phyloP scores from a whole-genome alignment of 768 basidiomycete species.

The Filobasidium floriforme region DNA sequence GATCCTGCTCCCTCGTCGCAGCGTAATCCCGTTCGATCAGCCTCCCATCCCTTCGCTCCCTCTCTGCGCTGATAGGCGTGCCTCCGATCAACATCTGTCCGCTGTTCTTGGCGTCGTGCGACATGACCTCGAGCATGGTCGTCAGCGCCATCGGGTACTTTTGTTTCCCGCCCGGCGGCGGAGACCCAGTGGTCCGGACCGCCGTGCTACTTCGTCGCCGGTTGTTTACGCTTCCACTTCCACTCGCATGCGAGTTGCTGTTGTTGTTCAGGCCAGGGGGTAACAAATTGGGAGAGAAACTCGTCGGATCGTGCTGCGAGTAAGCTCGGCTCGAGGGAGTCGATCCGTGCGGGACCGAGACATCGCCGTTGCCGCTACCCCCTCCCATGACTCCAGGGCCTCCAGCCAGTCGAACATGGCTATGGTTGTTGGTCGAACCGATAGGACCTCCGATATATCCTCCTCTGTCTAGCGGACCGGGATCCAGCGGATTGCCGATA shows the following conservation, averaged over 20 bases:
- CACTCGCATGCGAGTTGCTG: too few species aligned
- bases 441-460: too few species aligned
- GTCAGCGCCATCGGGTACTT: constrained; percentile 20
- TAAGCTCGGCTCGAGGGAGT: background rate
- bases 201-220: too few species aligned
- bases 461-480: too few species aligned
- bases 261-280: too few species aligned
- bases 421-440: too few species aligned
- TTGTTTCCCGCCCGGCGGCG: background rate
- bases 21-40: background rate
- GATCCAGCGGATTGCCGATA: too few species aligned
- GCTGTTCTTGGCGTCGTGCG: constrained; percentile 5
- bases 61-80: constrained; percentile 9
- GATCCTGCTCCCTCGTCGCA: background rate
- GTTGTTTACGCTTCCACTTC: too few species aligned
- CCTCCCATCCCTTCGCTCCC: constrained; percentile 8
- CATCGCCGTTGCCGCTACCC: background rate
- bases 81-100: background rate
- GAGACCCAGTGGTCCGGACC: too few species aligned
- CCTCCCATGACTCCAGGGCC: too few species aligned
- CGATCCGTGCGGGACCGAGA: background rate
- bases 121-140: constrained; percentile 18
- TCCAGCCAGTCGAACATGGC: too few species aligned
- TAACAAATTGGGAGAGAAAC: background rate
- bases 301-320: background rate